Evolutionary conservation across 2,329 filamentous ascomycete species (phyloP).

Genomic region (Scleromitrula shiraiana): DNA sequence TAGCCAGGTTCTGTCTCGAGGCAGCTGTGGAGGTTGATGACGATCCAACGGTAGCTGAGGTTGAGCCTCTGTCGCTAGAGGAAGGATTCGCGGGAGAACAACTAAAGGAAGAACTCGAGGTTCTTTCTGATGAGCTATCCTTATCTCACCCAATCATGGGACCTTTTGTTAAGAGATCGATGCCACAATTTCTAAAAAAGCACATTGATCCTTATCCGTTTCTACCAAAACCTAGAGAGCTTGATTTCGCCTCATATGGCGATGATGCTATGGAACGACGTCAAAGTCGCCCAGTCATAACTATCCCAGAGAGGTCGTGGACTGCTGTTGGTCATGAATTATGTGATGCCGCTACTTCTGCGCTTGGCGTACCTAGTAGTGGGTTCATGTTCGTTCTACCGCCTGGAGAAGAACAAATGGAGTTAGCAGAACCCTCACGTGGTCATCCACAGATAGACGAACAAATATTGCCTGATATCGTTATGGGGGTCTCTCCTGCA

Average conservation of each 20-base stretch:
- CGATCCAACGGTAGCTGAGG: slow-evolving; percentile 53
- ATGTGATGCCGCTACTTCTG: slow-evolving; percentile 15
- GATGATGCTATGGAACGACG: slow-evolving; percentile 9
- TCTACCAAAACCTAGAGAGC: slow-evolving; percentile 41
- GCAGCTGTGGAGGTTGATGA: slow-evolving; percentile 61
- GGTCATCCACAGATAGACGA: slow-evolving; percentile 12
- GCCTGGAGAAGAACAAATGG: slow-evolving; percentile 9
- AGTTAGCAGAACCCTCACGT: not conserved
- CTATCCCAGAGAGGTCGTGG: slow-evolving; percentile 23
- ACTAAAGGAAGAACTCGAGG: slow-evolving; percentile 45
- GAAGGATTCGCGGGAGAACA: slow-evolving; percentile 57
- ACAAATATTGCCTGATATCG: slow-evolving; percentile 23
- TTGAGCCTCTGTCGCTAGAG: slow-evolving; percentile 54
- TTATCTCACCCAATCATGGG: slow-evolving; percentile 53
- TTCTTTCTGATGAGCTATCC: slow-evolving; percentile 47
- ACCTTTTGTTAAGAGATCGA: slow-evolving; percentile 45
- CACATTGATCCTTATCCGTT: slow-evolving; percentile 56
- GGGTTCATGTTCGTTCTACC: slow-evolving; percentile 21
- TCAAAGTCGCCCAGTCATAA: slow-evolving; percentile 14
- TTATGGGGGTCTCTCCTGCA: slow-evolving; percentile 19
- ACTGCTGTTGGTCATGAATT: slow-evolving; percentile 23
- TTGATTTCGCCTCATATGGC: not conserved
- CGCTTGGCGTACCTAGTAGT: slow-evolving; percentile 13
- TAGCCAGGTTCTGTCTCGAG: slow-evolving; percentile 56
- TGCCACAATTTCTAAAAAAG: slow-evolving; percentile 44